Evolutionary conservation across 768 basidiomycete genomes (phyloP).

Genomic region (Suillus discolor): DNA sequence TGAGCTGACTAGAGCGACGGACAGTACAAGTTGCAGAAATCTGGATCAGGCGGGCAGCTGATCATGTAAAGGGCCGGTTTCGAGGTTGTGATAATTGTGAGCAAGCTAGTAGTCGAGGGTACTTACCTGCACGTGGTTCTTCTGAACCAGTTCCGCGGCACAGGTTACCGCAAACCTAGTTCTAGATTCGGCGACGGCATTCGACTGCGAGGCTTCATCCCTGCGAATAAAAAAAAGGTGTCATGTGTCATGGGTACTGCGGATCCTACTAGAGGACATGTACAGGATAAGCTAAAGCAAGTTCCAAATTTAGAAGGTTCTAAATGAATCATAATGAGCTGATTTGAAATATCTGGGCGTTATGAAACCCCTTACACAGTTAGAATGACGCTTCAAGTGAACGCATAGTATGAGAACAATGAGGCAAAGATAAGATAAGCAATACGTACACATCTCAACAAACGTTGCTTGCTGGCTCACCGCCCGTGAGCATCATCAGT

Average conservation of each 20-base stretch:
- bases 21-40: background rate
- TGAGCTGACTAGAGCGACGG: background rate
- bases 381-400: background rate
- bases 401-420: background rate
- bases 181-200: background rate
- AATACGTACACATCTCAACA: background rate
- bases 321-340: background rate
- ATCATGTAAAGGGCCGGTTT: background rate
- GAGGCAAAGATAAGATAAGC: conserved; percentile 8
- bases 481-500: too few species aligned
- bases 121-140: background rate
- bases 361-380: background rate
- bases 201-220: too few species aligned
- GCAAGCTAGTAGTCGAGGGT: background rate
- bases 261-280: background rate
- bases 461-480: background rate
- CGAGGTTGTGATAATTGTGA: background rate
- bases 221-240: too few species aligned
- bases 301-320: background rate
- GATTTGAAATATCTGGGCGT: background rate
- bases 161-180: background rate
- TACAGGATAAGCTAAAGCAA: background rate
- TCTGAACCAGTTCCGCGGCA: background rate
- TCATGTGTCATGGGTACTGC: background rate
- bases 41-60: background rate